Base-by-base conservation (phyloP, 345 rosid genomes). In the Eucalyptus sideroxylon region DNA sequence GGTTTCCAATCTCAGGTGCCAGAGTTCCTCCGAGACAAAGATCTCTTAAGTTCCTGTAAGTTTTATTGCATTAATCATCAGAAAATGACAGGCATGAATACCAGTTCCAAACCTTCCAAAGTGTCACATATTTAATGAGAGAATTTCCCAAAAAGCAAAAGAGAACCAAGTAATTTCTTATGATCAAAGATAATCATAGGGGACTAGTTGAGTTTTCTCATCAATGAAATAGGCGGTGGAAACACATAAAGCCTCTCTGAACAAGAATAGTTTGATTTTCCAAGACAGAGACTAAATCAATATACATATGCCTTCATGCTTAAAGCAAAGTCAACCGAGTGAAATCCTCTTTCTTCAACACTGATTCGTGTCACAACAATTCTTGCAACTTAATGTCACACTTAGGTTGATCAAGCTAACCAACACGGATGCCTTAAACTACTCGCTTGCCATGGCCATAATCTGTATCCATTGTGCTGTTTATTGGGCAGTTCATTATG, bases 11-110 rank as follows among this genome's bases (percentile, higher is more conserved):
- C 83, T 96, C 97, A n/a, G 95, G 93, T 81, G 95, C 92, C 87
- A 96, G 88, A 47, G 94, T 92, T 92, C 98, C 98, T 91, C 89
- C 89, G 11, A 96, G 96, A 89, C 95, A 94, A 59, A 94, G 94
- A 94, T 96, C 94, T 90, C 90, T 91, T 93, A 96, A 92, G 92
- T 94, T 91, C 94, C 98, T 96, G 89, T 86, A 88, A 60, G 92
- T 37, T 88, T 92, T 19, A 65, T 50, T 31, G 40, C 26, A n/a
- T 77, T 23, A 3, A 69, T n/a, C 8, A 45, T 69, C 86, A 65
- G 53, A 45, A 45, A 69, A 77, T 31, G 83, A 42, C 37, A 47
- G 44, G 50, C 40, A 72, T 16, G 56, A 16, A 72, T 50, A 77
- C 42, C 19, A 88, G 56, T 14, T 37, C 30, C 12, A 5, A 59